Percentiles rank a stretch among this genome's conserved stretches.
These are phyloP conservation scores for Trichoderma gracile DNA, from an alignment of 2,329 filamentous ascomycete species.

Conservation along the genomic window DNA sequence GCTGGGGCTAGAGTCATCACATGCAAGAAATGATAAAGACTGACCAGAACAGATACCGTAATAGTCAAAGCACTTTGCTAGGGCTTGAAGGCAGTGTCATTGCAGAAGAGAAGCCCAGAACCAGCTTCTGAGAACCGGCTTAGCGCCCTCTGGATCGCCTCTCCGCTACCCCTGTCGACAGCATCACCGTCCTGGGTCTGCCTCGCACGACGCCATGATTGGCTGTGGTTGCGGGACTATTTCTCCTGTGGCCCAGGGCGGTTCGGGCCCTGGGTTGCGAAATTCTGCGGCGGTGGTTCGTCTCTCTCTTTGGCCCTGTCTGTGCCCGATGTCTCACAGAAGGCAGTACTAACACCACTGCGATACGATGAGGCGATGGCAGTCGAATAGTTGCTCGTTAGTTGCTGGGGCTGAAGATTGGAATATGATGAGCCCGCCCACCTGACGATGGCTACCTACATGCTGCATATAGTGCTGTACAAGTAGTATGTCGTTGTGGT, in stretches of 20 bases:
- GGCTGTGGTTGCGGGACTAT: not conserved
- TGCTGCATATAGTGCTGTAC: too few relatives aligned
- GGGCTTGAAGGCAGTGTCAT: too few relatives aligned
- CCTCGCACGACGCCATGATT: slow-evolving; percentile 9
- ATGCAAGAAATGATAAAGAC: not conserved
- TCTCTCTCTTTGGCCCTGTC: not conserved
- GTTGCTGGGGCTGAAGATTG: slow-evolving; percentile 7
- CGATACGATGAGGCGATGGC: too few relatives aligned
- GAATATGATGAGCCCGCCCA: not conserved
- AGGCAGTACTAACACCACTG: not conserved
- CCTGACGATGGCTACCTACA: too few relatives aligned
- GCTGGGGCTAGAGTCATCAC: slow-evolving; percentile 8
- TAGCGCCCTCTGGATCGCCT: not conserved
- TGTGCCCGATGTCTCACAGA: slow-evolving; percentile 8
- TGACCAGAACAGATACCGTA: not conserved
- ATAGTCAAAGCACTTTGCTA: too few relatives aligned
- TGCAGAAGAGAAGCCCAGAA: not conserved
- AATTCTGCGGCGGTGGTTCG: too few relatives aligned
- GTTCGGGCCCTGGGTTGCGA: not conserved
- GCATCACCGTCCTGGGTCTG: not conserved
- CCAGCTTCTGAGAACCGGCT: not conserved
- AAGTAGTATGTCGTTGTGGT: too few relatives aligned
- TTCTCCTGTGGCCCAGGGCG: slow-evolving; percentile 18
- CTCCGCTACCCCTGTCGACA: not conserved
- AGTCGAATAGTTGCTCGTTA: too few relatives aligned